A percentile compares a stretch with the other conserved stretches of the same genome.
Evolutionary conservation across 2,329 filamentous ascomycete genomes (phyloP).

Genomic region (Claviceps purpurea): DNA sequence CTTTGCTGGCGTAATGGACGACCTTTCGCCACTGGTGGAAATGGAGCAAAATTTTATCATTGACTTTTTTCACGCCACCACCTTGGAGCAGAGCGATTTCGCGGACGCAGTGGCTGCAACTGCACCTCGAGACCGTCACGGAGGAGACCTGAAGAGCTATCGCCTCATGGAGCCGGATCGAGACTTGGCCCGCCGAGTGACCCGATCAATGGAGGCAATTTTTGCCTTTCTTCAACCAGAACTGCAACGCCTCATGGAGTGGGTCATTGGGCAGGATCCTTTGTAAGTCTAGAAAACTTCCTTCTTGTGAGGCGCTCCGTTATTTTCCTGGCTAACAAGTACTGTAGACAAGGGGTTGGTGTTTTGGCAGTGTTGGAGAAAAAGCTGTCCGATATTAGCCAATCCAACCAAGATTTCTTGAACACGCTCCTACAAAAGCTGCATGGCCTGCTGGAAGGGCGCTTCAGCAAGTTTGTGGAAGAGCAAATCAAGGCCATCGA

Average conservation of each 20-base stretch:
- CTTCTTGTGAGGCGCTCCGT: background rate
- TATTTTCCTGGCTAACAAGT: slow-evolving; percentile 6
- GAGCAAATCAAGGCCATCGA: slow-evolving; percentile 93
- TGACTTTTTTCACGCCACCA: slow-evolving; percentile 94
- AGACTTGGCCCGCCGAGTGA: slow-evolving; percentile 68
- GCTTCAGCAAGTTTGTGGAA: slow-evolving; percentile 82
- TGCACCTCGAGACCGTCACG: slow-evolving; percentile 53
- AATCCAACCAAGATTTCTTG: slow-evolving; percentile 88
- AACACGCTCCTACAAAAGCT: slow-evolving; percentile 68
- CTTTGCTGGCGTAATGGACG: slow-evolving; percentile 67
- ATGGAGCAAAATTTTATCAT: slow-evolving; percentile 96
- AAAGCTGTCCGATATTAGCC: slow-evolving; percentile 64
- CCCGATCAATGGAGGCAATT: slow-evolving; percentile 78
- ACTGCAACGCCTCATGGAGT: slow-evolving; percentile 67
- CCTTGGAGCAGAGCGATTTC: slow-evolving; percentile 69
- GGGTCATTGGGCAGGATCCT: slow-evolving; percentile 68
- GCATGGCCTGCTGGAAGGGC: slow-evolving; percentile 56
- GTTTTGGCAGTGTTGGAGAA: slow-evolving; percentile 70
- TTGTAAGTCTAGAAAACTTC: slow-evolving; percentile 42
- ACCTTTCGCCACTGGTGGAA: slow-evolving; percentile 69
- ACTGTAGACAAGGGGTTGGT: slow-evolving; percentile 68
- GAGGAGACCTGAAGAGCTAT: slow-evolving; percentile 58
- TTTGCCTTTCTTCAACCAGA: slow-evolving; percentile 73
- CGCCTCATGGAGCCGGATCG: slow-evolving; percentile 82
- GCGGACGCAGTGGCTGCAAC: slow-evolving; percentile 59